Evolutionary conservation across 371 early-diverging fungal genomes (phyloP), one percentile per base, ranked within the genome.

Genomic region (Gilbertella persicaria): DNA sequence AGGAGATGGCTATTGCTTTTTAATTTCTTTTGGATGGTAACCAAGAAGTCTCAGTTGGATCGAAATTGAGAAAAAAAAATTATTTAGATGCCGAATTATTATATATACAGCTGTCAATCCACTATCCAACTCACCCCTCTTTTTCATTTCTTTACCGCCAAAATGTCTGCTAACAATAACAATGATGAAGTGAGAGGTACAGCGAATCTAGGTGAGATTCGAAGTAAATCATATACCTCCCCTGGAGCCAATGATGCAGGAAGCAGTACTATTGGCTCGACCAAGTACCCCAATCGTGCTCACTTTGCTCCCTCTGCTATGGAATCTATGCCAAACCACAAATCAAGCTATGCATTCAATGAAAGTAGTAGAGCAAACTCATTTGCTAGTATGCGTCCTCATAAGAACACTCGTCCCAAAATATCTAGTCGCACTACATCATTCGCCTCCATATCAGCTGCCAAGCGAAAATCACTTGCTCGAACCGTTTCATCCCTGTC

Each of bases 401-500:
- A 33, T n/a, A n/a, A 33, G 13, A 25, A 38, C 14, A 45, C 56
- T 5, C 47, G 63, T 40, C 63, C 63, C 10, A 52, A 47, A 9
- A 19, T 53, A 1, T 39, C 30, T 1, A 62, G 63, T n/a, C 47
- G 63, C 49, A 39, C 45, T 2, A 40, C 53, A 19, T 57, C 63
- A 14, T 57, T 58, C 41, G 45, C 45, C 6, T 29, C 48, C 0
- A n/a, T 40, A 21, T 48, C 49, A 29, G 50, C n/a, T n/a, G n/a
- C 53, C 8, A 60, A 60, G 30, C 29, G 64, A 40, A 38, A 24
- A 17, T 64, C 68, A 12, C 54, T 68, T 30, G 58, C 41, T 17
- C 57, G 62, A 33, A 62, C 65, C 6, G 42, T 69, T 20, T 65
- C 65, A 5, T 64, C 69, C 0, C 30, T 53, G n/a, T 69, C 69